These are phyloP conservation scores for Canariomyces notabilis DNA, from an alignment of 2,329 filamentous ascomycete species.

Conservation along the genomic window DNA sequence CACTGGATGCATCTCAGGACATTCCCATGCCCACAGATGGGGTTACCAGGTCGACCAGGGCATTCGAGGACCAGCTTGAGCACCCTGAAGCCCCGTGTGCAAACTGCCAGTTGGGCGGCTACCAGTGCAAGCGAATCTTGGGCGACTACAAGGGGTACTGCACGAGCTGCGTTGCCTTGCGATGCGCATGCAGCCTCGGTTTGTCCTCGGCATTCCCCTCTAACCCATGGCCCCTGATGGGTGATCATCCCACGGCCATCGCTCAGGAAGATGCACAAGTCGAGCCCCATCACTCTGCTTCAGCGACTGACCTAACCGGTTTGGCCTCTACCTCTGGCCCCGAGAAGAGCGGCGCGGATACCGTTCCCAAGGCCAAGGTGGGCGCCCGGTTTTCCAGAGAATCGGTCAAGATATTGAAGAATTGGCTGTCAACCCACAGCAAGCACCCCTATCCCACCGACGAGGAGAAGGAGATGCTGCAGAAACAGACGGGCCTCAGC, in stretches of 20 bases:
- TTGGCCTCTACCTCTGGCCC: constrained; percentile 19
- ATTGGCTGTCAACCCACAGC: constrained; percentile 76
- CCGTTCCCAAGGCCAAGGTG: constrained; percentile 49
- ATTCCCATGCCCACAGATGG: constrained; percentile 23
- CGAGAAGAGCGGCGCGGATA: constrained; percentile 5
- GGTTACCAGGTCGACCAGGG: constrained; percentile 27
- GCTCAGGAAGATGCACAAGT: constrained; percentile 33
- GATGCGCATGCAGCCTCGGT: constrained; percentile 55
- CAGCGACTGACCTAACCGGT: constrained; percentile 28
- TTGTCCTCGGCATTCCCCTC: constrained; percentile 37
- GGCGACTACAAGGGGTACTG: constrained; percentile 57
- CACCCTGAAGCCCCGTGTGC: constrained; percentile 45
- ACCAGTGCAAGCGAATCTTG: constrained; percentile 56
- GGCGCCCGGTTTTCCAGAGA: constrained; percentile 74
- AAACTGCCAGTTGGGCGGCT: constrained; percentile 48
- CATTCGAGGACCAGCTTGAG: constrained; percentile 39
- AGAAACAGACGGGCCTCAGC: constrained; percentile 72
- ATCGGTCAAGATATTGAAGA: constrained; percentile 73
- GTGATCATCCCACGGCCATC: constrained; percentile 39
- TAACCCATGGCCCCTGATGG: constrained; percentile 43
- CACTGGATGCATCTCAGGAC: constrained; percentile 14
- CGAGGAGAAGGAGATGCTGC: constrained; percentile 75
- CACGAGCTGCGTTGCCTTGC: constrained; percentile 57
- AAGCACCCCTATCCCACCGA: constrained; percentile 85
- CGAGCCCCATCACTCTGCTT: constrained; percentile 16